Base-by-base conservation (phyloP, 2,329 filamentous ascomycete species). In the Reticulascus tulasneorum region DNA sequence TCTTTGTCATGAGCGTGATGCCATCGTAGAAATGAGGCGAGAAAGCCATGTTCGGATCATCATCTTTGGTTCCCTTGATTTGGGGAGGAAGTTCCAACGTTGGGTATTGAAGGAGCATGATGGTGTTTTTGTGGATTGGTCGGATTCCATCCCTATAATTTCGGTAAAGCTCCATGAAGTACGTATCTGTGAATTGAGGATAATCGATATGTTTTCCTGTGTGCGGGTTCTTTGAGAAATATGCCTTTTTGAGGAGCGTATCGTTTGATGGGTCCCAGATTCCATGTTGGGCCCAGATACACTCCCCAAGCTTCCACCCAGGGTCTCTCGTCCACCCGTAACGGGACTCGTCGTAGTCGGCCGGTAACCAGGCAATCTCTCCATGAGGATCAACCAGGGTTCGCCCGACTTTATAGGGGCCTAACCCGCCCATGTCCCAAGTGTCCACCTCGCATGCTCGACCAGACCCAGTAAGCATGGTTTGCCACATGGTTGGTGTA, bases 1-100 rank as follows among this genome's bases (percentile, higher is more conserved):
- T 94, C 64, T 98, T 98, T 10, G 88, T 97, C 75, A 98, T 86
- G 5, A 98, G 71, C 0, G 93, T 98, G 37, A 98, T 84, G 9
- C 93, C 93, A 51, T 98, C 93, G 59, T 98, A 98, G 57, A 87
- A 98, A 62, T 98, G 93, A 2, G 90, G 88, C 9, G 93, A 84
- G 58, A 96, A 97, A 3, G 90, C 85, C 76, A 97, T 84, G 44
- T 83, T 86, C 4, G 81, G 80, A 49, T 98, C 90, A 50, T 97
- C 90, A 54, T 97, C 91, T 19, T 73, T 67, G 0, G 90, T 95
- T 10, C 82, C 90, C 59, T 93, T 94, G 56, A 97, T 84, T 28
- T 71, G 71, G 0, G 94, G 93, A 1, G 93, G 93, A 10, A 98
- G 77, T 63, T 98, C 93, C 48, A 96, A 77, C 0, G 93, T 89